Evolutionary conservation across 108 stramenopile species (phyloP), one percentile per base, ranked within the genome.

Genomic region (Skeletonema marinoi): DNA sequence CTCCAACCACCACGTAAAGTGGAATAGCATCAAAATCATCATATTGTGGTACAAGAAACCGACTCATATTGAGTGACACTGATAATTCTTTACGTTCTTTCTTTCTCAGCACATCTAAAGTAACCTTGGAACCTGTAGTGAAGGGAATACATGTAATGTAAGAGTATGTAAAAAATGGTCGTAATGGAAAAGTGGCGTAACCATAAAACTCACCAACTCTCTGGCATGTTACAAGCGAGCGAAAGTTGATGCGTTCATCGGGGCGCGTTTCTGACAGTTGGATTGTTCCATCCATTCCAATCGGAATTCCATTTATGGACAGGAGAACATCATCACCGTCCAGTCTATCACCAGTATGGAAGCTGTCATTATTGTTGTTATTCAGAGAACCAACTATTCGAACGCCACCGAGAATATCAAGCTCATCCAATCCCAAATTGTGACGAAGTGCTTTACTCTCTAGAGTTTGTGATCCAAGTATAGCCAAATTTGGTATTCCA

Each of bases 1-100:
- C 84, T 8, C 80, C 84, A 9, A 70, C 70, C 1, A 85, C 76
- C 32, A 66, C 75, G 42, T 85, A 85, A 31, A 70, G 32, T n/a
- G 84, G 82, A 25, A 38, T 54, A 5, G 84, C 84, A 50, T 85
- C 84, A 56, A 85, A 85, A 42, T 70, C 69, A 60, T 85, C 84
- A 35, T 81, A 78, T 46, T 70, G 65, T 12, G 84, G 65, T 13
- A 80, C 80, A 8, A 85, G 33, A 60, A 73, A 81, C 1, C 77
- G 84, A 41, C 60, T 65, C n/a, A 59, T 32, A 25, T 63, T 60
- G 7, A 81, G 62, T 9, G 44, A 30, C 46, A 73, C 67, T 33
- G 62, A 46, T 19, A 81, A 63, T 54, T 64, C 39, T 44, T 58
- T 72, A 13, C 51, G 41, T 59, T 77, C 60, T 33, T 71, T 80